These are phyloP conservation scores for Metschnikowia continentalis DNA, from an alignment of 805 yeast genomes.

Conservation along the genomic window DNA sequence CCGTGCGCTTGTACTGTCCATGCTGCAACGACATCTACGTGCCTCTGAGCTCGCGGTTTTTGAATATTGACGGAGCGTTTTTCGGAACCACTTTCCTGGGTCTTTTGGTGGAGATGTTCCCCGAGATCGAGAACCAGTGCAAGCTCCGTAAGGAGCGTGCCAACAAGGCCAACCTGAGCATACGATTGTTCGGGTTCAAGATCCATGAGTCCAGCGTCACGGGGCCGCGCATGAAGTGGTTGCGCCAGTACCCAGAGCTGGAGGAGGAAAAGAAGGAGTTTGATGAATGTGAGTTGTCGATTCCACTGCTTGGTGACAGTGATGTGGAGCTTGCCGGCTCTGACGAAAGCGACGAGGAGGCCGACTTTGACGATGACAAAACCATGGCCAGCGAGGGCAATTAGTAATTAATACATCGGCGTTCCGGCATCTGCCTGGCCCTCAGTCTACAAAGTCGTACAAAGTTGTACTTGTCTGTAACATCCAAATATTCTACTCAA, in stretches of 20 bases:
- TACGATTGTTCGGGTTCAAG: slow-evolving; percentile 84
- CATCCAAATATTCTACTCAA: too few species aligned
- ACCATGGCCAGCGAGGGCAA: slow-evolving; percentile 41
- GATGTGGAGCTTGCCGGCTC: slow-evolving; percentile 26
- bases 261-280: slow-evolving; percentile 60
- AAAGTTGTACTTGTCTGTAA: too few species aligned
- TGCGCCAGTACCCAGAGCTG: slow-evolving; percentile 70
- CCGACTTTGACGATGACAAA: slow-evolving; percentile 34
- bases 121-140: slow-evolving; percentile 82
- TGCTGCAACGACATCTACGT: slow-evolving; percentile 88
- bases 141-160: slow-evolving; percentile 46
- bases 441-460: too few species aligned
- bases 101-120: slow-evolving; percentile 81
- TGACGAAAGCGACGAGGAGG: slow-evolving; percentile 22
- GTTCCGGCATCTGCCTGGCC: background rate
- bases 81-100: slow-evolving; percentile 97
- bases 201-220: slow-evolving; percentile 67
- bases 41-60: slow-evolving; percentile 81
- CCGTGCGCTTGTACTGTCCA: slow-evolving; percentile 91
- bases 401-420: background rate
- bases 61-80: slow-evolving; percentile 92
- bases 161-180: slow-evolving; percentile 55
- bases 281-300: slow-evolving; percentile 57
- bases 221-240: slow-evolving; percentile 97
- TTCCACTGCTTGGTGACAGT: slow-evolving; percentile 34